phyloP scores from a whole-genome alignment of 1,284 basidiomycete species.

The Cryptococcus depauperatus region DNA sequence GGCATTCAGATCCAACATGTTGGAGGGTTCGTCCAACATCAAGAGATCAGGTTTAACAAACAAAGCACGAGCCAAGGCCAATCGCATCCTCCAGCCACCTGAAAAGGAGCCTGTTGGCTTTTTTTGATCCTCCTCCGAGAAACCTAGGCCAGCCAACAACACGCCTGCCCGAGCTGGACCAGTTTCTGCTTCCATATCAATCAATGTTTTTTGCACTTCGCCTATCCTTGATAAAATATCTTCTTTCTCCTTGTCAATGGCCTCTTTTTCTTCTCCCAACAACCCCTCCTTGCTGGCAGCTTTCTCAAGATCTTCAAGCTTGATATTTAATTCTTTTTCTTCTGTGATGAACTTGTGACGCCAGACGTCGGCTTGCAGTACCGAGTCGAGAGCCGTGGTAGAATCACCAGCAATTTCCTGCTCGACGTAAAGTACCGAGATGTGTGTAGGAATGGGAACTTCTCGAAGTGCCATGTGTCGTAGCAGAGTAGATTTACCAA shows the following conservation, averaged over 20 bases:
- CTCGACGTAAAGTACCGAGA: constrained; percentile 93
- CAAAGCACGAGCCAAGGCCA: constrained; percentile 87
- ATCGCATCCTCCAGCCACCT: constrained; percentile 99
- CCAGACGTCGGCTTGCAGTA: constrained; percentile 95
- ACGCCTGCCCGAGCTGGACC: constrained; percentile 88
- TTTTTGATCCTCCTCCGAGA: constrained; percentile 78
- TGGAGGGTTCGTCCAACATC: constrained; percentile 94
- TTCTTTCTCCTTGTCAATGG: constrained; percentile 67
- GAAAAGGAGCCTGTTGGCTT: constrained; percentile 80
- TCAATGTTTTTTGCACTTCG: constrained; percentile 80
- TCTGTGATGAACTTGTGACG: constrained; percentile 79
- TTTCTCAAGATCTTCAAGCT: constrained; percentile 61
- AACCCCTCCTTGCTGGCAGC: constrained; percentile 37
- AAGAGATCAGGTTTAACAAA: constrained; percentile 82
- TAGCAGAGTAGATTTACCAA: constrained; percentile 96
- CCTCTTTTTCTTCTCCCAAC: constrained; percentile 57
- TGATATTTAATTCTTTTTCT: constrained; percentile 64
- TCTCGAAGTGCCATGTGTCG: constrained; percentile 93
- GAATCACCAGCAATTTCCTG: constrained; percentile 97
- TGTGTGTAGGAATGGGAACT: constrained; percentile 83
- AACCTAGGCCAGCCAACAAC: constrained; percentile 85
- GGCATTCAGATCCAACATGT: constrained; percentile 64
- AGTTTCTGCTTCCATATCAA: constrained; percentile 97
- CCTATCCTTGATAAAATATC: constrained; percentile 77
- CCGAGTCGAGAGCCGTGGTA: constrained; percentile 82